A percentile compares a stretch with the other conserved stretches of the same genome.
These are phyloP conservation scores for Saksenaea oblongispora DNA, from an alignment of 371 early-diverging fungal species.

Conservation along the genomic window DNA sequence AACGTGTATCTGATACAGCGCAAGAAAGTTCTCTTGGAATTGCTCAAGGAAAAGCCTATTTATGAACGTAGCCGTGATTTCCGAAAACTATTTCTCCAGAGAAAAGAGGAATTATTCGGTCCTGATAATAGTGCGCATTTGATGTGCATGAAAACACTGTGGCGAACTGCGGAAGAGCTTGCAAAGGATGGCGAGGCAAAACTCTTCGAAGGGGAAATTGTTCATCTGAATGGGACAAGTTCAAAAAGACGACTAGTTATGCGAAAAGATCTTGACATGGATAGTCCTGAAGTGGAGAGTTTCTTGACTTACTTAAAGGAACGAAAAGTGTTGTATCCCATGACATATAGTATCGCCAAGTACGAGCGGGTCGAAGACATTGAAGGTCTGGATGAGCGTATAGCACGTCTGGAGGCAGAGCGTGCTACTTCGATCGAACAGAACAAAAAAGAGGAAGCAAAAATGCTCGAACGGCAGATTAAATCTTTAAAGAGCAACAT, in stretches of 20 bases:
- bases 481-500: background rate
- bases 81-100: background rate
- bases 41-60: constrained; percentile 21
- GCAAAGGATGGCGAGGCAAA: constrained; percentile 12
- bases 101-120: constrained; percentile 6
- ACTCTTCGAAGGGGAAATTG: background rate
- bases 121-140: background rate
- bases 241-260: constrained; percentile 1
- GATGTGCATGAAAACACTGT: constrained; percentile 22
- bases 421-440: background rate
- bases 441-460: constrained; percentile 7
- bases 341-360: constrained; percentile 3
- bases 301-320: constrained; percentile 14
- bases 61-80: constrained; percentile 16
- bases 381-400: constrained; percentile 26
- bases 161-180: constrained; percentile 9
- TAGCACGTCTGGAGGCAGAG: constrained; percentile 25
- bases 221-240: constrained; percentile 7
- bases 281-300: constrained; percentile 19
- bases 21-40: constrained; percentile 11
- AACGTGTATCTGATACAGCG: constrained; percentile 26
- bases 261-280: constrained; percentile 16
- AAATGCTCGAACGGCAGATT: constrained; percentile 7
- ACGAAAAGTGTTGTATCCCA: background rate
- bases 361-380: constrained; percentile 12